These are phyloP conservation scores for Sodiomyces alkalinus DNA, from an alignment of 2,329 filamentous ascomycete genomes.

Conservation along the genomic window DNA sequence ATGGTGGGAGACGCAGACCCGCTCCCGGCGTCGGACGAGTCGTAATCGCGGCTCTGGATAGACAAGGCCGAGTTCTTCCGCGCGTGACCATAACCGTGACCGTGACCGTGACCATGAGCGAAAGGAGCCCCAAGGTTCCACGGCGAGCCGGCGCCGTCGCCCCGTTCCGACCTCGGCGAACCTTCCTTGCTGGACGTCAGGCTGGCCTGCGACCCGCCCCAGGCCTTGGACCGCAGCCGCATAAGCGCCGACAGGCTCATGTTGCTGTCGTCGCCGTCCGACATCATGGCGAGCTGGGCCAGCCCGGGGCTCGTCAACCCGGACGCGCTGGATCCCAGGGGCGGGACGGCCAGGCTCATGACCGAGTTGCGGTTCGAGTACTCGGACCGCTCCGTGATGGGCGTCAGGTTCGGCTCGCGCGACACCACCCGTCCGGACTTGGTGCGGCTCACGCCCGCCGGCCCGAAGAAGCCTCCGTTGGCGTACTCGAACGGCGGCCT, in stretches of 20 bases:
- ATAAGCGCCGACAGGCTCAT: constrained; percentile 61
- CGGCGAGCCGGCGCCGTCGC: constrained; percentile 30
- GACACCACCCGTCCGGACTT: constrained; percentile 61
- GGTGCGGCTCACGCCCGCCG: constrained; percentile 52
- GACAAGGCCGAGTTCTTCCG: constrained; percentile 37
- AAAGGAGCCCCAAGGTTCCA: constrained; percentile 10
- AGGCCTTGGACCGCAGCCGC: constrained; percentile 59
- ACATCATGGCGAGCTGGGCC: constrained; percentile 58
- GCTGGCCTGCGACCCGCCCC: constrained; percentile 68
- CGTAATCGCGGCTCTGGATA: constrained; percentile 30
- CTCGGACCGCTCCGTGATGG: constrained; percentile 90
- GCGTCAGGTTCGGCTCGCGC: constrained; percentile 81
- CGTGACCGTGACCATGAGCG: not conserved
- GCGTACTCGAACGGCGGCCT: constrained; percentile 40
- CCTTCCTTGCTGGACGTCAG: constrained; percentile 39
- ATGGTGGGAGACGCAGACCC: constrained; percentile 34
- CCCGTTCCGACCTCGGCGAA: constrained; percentile 33
- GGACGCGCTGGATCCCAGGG: constrained; percentile 25
- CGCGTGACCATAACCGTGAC: constrained; percentile 15
- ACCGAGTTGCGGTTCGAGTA: constrained; percentile 91
- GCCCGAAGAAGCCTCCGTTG: constrained; percentile 81
- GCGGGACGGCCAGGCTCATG: constrained; percentile 52
- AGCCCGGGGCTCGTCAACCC: constrained; percentile 56
- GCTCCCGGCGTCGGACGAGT: constrained; percentile 30
- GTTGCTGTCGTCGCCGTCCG: constrained; percentile 41